These are phyloP conservation scores for Coniochaeta hoffmannii DNA, from an alignment of 2,329 filamentous ascomycete species.

Conservation along the genomic window DNA sequence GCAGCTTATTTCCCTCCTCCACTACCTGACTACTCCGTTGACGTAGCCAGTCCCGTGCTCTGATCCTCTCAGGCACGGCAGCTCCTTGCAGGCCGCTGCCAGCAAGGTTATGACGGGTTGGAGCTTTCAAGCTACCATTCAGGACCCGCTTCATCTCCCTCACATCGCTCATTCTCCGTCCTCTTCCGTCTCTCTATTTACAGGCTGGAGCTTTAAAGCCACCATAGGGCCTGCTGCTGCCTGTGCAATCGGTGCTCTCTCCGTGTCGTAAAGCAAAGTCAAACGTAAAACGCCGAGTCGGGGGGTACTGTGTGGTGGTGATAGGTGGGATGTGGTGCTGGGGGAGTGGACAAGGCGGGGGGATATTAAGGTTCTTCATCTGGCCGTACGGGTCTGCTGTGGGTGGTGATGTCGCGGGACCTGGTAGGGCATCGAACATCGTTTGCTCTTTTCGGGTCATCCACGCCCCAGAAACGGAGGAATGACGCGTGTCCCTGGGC, in stretches of 20 bases:
- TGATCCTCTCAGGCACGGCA: neutral
- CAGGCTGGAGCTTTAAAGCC: constrained; percentile 60
- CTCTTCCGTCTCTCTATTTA: constrained; percentile 7
- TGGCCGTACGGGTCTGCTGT: constrained; percentile 11
- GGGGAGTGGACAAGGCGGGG: constrained; percentile 14
- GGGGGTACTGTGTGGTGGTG: constrained; percentile 7
- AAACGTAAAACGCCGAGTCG: constrained; percentile 23
- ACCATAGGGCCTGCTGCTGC: constrained; percentile 44
- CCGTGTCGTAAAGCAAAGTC: constrained; percentile 18
- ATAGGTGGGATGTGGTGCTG: constrained; percentile 15
- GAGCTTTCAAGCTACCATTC: constrained; percentile 44
- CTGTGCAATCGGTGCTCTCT: constrained; percentile 2
- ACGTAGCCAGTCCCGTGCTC: neutral
- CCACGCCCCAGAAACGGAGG: neutral
- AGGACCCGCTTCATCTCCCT: constrained; percentile 28
- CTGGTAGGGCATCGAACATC: neutral
- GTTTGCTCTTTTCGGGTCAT: neutral
- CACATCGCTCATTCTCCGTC: constrained; percentile 15
- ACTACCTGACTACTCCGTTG: neutral
- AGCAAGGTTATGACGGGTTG: constrained; percentile 27
- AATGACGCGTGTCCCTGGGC: neutral
- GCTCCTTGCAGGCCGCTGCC: neutral
- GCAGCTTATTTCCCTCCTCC: neutral
- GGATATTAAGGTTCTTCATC: constrained; percentile 9
- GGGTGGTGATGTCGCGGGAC: constrained; percentile 11